Evolutionary conservation across 805 yeast genomes (phyloP).

Genomic region (Starmera dryadoides): DNA sequence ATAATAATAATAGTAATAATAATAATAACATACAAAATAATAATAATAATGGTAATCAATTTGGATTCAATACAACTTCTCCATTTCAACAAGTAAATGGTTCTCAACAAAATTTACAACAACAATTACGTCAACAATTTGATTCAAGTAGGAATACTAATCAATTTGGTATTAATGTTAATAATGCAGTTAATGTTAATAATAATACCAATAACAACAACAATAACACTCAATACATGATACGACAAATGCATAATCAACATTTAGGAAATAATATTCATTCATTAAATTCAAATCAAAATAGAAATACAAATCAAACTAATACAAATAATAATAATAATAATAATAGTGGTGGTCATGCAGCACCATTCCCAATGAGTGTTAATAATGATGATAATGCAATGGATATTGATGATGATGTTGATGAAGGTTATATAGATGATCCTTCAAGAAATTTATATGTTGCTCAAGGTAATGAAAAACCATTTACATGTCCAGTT

Average conservation of each 20-base stretch:
- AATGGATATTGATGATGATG: slow-evolving; percentile 41
- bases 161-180: slow-evolving; percentile 3
- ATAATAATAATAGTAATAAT: slow-evolving; percentile 1
- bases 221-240: slow-evolving; percentile 2
- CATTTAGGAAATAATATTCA: too few species aligned
- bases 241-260: too few species aligned
- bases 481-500: slow-evolving; percentile 96
- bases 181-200: slow-evolving; percentile 5
- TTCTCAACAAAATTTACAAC: neutral
- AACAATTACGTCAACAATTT: slow-evolving; percentile 5
- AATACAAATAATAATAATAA: too few species aligned
- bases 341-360: too few species aligned
- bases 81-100: slow-evolving; percentile 9
- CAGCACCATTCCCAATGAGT: slow-evolving; percentile 27
- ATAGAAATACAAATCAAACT: too few species aligned
- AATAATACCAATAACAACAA: slow-evolving; percentile 1
- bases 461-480: slow-evolving; percentile 87
- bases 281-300: too few species aligned
- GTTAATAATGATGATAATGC: slow-evolving; percentile 19
- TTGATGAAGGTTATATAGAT: slow-evolving; percentile 77
- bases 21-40: slow-evolving; percentile 1
- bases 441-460: slow-evolving; percentile 95
- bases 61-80: slow-evolving; percentile 1
- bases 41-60: neutral
- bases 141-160: slow-evolving; percentile 3